Percentiles rank a stretch among this genome's conserved stretches.
Evolutionary conservation across 2,329 filamentous ascomycete genomes (phyloP).

Genomic region (Colletotrichum chrysophilum): DNA sequence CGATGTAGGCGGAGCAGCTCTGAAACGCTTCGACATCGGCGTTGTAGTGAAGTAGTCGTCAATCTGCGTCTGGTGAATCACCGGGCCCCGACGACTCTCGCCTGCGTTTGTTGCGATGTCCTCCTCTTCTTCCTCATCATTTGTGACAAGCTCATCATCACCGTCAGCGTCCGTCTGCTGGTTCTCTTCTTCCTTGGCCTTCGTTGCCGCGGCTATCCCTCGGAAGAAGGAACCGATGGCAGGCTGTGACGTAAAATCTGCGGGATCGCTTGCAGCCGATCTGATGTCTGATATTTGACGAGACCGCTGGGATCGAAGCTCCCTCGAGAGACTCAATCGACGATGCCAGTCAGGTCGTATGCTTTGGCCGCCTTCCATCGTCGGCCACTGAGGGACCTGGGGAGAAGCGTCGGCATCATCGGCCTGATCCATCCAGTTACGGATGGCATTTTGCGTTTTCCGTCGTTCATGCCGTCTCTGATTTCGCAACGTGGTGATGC

Average conservation of each 20-base stretch:
- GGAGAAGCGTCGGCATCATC: conserved; percentile 54
- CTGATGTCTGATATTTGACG: conserved; percentile 60
- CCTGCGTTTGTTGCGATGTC: conserved; percentile 49
- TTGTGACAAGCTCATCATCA: conserved; percentile 87
- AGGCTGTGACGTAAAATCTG: conserved; percentile 58
- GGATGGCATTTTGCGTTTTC: conserved; percentile 81
- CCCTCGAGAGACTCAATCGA: conserved; percentile 58
- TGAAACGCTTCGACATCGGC: conserved; percentile 48
- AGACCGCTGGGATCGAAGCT: conserved; percentile 48
- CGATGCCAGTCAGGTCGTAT: conserved; percentile 51
- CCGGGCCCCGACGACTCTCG: conserved; percentile 31
- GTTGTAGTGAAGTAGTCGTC: conserved; percentile 61
- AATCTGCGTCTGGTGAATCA: conserved; percentile 27
- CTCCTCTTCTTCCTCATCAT: conserved; percentile 73
- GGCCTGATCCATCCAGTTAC: conserved; percentile 86
- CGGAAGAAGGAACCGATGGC: conserved; percentile 19
- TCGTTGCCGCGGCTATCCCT: conserved; percentile 15
- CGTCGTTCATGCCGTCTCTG: conserved; percentile 68
- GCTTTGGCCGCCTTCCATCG: conserved; percentile 46
- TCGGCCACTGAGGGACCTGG: conserved; percentile 53
- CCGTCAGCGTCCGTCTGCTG: conserved; percentile 83
- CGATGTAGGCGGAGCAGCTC: conserved; percentile 25
- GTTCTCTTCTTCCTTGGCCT: conserved; percentile 43
- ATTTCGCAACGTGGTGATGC: conserved; percentile 64
- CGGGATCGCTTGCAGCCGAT: conserved; percentile 68